Base-by-base conservation (phyloP, 176 grass and related monocot species). In the Alloteropsis semialata region DNA sequence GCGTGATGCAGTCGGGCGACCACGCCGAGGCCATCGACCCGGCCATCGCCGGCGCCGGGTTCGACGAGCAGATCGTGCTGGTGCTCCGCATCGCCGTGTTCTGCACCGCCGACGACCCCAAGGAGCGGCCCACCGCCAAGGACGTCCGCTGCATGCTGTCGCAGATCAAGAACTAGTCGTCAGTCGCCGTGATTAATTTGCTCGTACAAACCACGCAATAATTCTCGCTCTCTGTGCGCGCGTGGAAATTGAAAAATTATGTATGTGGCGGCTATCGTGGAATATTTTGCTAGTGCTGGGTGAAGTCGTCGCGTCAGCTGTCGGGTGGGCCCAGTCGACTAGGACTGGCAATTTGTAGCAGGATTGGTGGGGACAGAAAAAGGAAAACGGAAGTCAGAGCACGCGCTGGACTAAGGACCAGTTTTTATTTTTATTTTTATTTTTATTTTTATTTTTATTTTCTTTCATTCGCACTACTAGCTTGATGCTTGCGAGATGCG, bases 11-110 rank as follows among this genome's bases (percentile, higher is more conserved):
- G 17, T 58, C 42, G 0, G 80, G 86, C 0, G 45, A 90, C 27
- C 11, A 61, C 24, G 75, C 33, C 8, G 63, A 39, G 17, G 92
- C 89, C 9, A 84, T 98, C 42, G 93, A 98, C 49, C 32, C 24
- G 12, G 76, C 56, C 18, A 81, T 98, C 53, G 64, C 74, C 7
- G 90, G 87, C 12, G 34, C 37, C 0, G 92, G 84, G 0, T 56
- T 82, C 69, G 96, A 96, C 3, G 91, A 98, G 48, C 87, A 98
- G 87, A 92, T 98, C 72, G 38, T 88, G 0, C 85, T 96, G 16
- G 28, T 98, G 19, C 63, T 96, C 42, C 88, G 83, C 57, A 88
- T 98, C 48, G 93, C 96, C 5, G 62, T 84, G 14, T 98, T 98
- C 72, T 98, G 96, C 62, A 93, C 87, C 0, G 29, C 22, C 15